Evolutionary conservation across 495 filamentous ascomycete species (phyloP), one percentile per base, ranked within the genome.

Genomic region (Penicillium argentinense): DNA sequence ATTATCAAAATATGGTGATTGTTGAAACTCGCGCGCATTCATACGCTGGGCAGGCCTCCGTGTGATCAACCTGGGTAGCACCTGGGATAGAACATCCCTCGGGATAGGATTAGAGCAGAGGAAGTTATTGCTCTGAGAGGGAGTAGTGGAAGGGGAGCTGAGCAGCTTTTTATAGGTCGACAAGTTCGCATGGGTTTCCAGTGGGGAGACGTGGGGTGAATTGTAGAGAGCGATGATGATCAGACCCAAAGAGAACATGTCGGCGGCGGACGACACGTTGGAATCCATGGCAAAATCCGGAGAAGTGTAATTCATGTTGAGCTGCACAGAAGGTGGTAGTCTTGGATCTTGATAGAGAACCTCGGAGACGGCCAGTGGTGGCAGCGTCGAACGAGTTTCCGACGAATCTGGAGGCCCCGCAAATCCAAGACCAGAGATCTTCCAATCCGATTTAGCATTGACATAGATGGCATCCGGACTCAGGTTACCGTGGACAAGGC

Each of bases 371-470:
- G 82, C 86, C 51, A 97, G 82, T 8, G 88, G 86, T 12, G 82
- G 73, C 18, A 91, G 75, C 4, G 84, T 83, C 8, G 83, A 82
- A 16, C 84, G 76, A 30, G 84, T 81, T 18, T 78, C 80, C 7
- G 87, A 87, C 38, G 77, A 74, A 45, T 86, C 82, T 19, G 85
- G 79, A 7, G 88, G 85, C 14, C 87, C 86, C 55, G 88, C 86
- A 67, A 97, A 97, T n/a, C 84, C 81, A 33, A 98, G 75, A 24
- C 91, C 92, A 42, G 89, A 90, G 39, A 98, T 88, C 62, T 98
- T 98, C 93, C 93, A 98, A 67, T 98, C 93, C 5, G 91, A 95
- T 80, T 98, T 98, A 12, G 87, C 82, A 71, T 98, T 98, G 57
- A 98, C 77, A 44, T 92, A 85, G 36, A 98, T 82, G n/a, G 91